These are phyloP conservation scores for Boletus eberwhitei DNA, from an alignment of 768 basidiomycete species.

Conservation along the genomic window DNA sequence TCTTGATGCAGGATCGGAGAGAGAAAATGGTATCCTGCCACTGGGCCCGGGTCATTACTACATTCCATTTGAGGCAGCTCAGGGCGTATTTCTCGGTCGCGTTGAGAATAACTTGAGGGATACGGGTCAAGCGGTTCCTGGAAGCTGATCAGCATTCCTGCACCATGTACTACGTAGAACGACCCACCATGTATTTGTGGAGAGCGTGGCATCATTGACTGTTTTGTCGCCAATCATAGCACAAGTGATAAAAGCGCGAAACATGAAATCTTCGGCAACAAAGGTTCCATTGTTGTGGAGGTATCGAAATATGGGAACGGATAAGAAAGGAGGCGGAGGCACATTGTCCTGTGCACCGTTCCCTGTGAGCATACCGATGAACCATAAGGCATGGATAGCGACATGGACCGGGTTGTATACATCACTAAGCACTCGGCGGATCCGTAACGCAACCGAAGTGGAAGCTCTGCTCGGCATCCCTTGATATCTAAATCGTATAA, in stretches of 20 bases:
- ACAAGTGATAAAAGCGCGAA: slow-evolving; percentile 32
- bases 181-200: slow-evolving; percentile 32
- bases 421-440: slow-evolving; percentile 18
- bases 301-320: slow-evolving; percentile 29
- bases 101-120: slow-evolving; percentile 24
- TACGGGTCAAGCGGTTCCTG: slow-evolving; percentile 22
- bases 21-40: slow-evolving; percentile 24
- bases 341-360: slow-evolving; percentile 11
- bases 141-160: slow-evolving; percentile 5
- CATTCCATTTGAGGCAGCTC: slow-evolving; percentile 22
- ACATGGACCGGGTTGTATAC: slow-evolving; percentile 29
- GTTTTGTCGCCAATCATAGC: slow-evolving; percentile 36
- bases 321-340: slow-evolving; percentile 22
- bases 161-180: not conserved
- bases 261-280: slow-evolving; percentile 33
- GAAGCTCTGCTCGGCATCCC: slow-evolving; percentile 4
- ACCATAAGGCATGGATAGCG: slow-evolving; percentile 31
- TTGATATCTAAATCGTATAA: slow-evolving; percentile 14
- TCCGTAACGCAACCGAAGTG: slow-evolving; percentile 14
- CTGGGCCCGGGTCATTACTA: slow-evolving; percentile 15
- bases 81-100: slow-evolving; percentile 23
- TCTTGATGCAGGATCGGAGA: slow-evolving; percentile 26
- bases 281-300: slow-evolving; percentile 27
- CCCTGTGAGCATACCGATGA: slow-evolving; percentile 27
- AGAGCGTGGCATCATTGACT: slow-evolving; percentile 31